phyloP scores from a whole-genome alignment of 73 alveolate genomes.

The Loxodes magnus region DNA sequence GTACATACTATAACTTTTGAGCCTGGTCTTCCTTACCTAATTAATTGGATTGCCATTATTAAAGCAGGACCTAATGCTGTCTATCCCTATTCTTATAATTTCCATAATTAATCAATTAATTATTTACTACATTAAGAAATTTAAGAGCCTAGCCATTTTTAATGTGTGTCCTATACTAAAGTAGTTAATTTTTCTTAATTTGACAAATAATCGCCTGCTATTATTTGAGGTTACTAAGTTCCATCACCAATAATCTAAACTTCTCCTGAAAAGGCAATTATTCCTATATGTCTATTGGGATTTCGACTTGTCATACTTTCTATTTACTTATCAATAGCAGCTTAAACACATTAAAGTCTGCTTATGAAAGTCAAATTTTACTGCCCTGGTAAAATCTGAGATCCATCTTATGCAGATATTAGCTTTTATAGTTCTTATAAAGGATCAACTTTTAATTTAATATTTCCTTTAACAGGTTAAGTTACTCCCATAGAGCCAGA shows the following conservation, averaged over 20 bases:
- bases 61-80: conserved; percentile 91
- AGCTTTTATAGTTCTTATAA: too few relatives aligned
- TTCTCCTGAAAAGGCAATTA: conserved; percentile 68
- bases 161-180: conserved; percentile 24
- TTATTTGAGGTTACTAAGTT: conserved; percentile 30
- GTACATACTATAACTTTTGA: conserved; percentile 75
- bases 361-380: too few relatives aligned
- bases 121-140: conserved; percentile 34
- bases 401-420: too few relatives aligned
- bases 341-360: too few relatives aligned
- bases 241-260: conserved; percentile 81
- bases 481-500: too few relatives aligned
- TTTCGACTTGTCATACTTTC: too few relatives aligned
- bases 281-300: too few relatives aligned
- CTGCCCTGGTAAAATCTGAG: too few relatives aligned
- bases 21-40: conserved; percentile 60
- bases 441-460: too few relatives aligned
- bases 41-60: conserved; percentile 47
- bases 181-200: conserved; percentile 31
- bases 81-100: conserved; percentile 60
- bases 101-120: conserved; percentile 22
- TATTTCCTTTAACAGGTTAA: too few relatives aligned
- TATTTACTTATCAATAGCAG: too few relatives aligned
- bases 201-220: conserved; percentile 59
- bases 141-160: conserved; percentile 25